phyloP scores from a whole-genome alignment of 1,284 basidiomycete genomes.

The Melampsora americana region DNA sequence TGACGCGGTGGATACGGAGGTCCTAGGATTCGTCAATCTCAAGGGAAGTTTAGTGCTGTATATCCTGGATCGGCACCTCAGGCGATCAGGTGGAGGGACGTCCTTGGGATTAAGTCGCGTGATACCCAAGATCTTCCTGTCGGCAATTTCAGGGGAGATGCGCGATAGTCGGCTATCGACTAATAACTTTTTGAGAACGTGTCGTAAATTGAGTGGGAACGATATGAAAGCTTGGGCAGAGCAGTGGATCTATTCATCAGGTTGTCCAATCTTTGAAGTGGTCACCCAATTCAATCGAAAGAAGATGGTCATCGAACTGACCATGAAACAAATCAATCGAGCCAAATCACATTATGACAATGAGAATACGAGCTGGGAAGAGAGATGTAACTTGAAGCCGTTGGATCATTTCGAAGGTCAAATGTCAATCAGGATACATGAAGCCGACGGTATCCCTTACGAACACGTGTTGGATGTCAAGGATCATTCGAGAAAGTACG shows the following conservation, averaged over 20 bases:
- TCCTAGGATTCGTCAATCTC: conserved; percentile 73
- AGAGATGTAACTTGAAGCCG: conserved; percentile 66
- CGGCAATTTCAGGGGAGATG: conserved; percentile 87
- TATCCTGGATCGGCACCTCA: conserved; percentile 86
- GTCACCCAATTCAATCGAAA: conserved; percentile 92
- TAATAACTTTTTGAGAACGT: conserved; percentile 81
- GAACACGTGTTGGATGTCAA: conserved; percentile 96
- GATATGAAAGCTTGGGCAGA: conserved; percentile 78
- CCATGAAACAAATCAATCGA: conserved; percentile 81
- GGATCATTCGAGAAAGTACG: conserved; percentile 79
- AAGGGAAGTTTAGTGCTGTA: conserved; percentile 93
- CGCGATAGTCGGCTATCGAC: conserved; percentile 67
- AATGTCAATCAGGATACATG: conserved; percentile 97
- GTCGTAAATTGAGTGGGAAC: conserved; percentile 75
- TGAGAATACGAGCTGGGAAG: conserved; percentile 66
- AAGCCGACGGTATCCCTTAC: conserved; percentile 97
- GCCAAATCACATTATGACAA: conserved; percentile 62
- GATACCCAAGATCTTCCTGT: conserved; percentile 89
- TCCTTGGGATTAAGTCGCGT: conserved; percentile 90
- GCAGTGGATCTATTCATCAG: conserved; percentile 98
- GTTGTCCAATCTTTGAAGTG: conserved; percentile 86
- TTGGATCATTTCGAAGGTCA: conserved; percentile 88
- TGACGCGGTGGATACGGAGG: conserved; percentile 47
- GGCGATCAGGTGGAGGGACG: conserved; percentile 76
- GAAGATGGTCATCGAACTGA: conserved; percentile 95